Percentiles rank a stretch among this genome's conserved stretches.
phyloP scores from a whole-genome alignment of 179 eudicot species.

The Actinidia arguta region DNA sequence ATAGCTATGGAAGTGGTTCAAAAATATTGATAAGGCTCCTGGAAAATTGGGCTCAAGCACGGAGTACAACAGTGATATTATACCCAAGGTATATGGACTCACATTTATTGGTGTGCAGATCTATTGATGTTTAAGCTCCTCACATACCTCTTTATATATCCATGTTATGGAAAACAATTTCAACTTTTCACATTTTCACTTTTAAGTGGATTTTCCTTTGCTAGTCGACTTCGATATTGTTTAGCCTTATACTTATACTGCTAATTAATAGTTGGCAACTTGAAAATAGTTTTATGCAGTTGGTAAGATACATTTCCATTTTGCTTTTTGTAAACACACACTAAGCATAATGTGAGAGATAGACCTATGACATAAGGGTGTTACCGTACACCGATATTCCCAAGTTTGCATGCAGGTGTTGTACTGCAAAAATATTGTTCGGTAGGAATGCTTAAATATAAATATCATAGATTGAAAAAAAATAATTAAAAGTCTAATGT shows the following conservation, averaged over 20 bases:
- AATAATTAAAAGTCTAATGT: too few species aligned
- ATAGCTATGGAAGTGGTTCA: constrained; percentile 86
- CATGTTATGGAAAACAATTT: neutral
- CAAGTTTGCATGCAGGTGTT: neutral
- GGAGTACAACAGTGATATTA: constrained; percentile 90
- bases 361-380: neutral
- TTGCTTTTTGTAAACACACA: neutral
- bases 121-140: neutral
- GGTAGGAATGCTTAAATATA: too few species aligned
- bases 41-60: constrained; percentile 70
- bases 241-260: neutral
- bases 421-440: neutral
- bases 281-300: neutral
- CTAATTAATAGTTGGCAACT: neutral
- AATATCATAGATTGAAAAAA: too few species aligned
- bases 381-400: neutral
- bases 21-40: constrained; percentile 62
- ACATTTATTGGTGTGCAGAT: neutral
- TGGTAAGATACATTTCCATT: neutral
- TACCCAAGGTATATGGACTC: constrained; percentile 65
- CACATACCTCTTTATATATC: neutral
- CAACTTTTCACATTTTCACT: neutral
- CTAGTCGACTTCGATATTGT: neutral
- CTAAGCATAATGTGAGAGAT: neutral
- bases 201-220: neutral